Conservation (phyloP, 352 stramenopile species). For the Globisporangium spinosum region DNA sequence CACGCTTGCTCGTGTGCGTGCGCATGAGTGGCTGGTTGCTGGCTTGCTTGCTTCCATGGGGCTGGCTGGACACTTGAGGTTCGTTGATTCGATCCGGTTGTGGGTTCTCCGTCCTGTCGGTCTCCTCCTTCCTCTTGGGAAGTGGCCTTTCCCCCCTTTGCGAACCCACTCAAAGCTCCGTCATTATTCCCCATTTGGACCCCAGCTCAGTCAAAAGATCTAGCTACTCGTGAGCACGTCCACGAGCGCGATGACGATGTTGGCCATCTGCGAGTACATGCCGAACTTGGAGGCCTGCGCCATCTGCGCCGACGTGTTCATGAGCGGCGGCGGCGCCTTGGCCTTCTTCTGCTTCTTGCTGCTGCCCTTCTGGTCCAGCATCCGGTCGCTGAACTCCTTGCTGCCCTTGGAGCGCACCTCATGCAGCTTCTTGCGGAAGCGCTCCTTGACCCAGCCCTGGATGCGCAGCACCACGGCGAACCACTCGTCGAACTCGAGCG, state of each 20-base stretch:
- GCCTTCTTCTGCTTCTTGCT: constrained; percentile 13
- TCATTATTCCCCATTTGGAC: no score
- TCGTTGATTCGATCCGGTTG: no score
- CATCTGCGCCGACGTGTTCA: constrained; percentile 74
- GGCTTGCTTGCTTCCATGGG: no score
- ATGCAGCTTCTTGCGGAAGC: constrained; percentile 51
- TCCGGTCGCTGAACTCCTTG: constrained; percentile 31
- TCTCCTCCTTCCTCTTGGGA: no score
- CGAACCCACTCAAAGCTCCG: no score
- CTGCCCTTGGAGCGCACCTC: constrained; percentile 52
- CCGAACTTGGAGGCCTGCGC: constrained; percentile 69
- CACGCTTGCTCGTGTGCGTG: no score
- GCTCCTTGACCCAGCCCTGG: constrained; percentile 68
- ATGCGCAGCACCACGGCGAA: constrained; percentile 71
- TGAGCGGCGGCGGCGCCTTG: constrained; percentile 28
- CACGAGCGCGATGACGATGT: constrained; percentile 70
- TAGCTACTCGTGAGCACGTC: constrained; percentile 51
- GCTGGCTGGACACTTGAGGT: no score
- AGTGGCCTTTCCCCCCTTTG: no score
- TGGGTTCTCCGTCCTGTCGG: no score
- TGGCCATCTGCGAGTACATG: constrained; percentile 77
- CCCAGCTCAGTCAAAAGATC: no score
- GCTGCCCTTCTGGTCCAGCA: constrained; percentile 6
- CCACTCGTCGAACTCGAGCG: constrained; percentile 80
- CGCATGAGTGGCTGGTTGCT: no score